Conservation (phyloP, 805 yeast genomes). For the Zygoascus biomembranicola region DNA sequence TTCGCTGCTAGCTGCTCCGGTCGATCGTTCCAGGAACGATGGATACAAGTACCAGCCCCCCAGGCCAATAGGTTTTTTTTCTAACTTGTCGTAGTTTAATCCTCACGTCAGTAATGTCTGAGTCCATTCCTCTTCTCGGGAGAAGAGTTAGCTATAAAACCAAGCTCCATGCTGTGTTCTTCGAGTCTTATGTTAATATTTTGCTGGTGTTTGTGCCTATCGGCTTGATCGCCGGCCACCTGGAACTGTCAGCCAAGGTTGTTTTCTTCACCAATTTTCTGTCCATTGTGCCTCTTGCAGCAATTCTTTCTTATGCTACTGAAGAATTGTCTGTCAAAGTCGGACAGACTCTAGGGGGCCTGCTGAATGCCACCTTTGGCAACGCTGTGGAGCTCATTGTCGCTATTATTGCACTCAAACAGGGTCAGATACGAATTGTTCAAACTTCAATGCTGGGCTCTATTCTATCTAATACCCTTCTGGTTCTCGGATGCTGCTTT, state of each 20-base stretch:
- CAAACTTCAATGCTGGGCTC: conserved; percentile 98
- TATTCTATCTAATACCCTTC: conserved; percentile 74
- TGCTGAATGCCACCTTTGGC: conserved; percentile 94
- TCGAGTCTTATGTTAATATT: conserved; percentile 61
- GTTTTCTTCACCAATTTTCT: conserved; percentile 71
- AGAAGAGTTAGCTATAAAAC: conserved; percentile 1
- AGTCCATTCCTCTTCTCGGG: conserved; percentile 6
- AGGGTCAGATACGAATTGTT: conserved; percentile 85
- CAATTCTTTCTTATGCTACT: conserved; percentile 83
- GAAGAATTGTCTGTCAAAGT: conserved; percentile 83
- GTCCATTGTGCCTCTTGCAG: conserved; percentile 89
- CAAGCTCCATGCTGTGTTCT: conserved; percentile 19
- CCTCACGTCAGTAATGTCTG: conserved; percentile 5
- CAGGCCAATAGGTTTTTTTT: background rate
- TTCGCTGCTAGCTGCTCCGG: no score
- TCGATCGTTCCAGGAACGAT: no score
- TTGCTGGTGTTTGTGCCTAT: conserved; percentile 80
- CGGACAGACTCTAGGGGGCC: conserved; percentile 89
- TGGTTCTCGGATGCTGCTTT: conserved; percentile 94
- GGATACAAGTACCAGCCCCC: background rate
- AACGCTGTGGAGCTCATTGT: conserved; percentile 97
- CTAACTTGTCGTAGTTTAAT: background rate
- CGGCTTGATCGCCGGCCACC: conserved; percentile 66
- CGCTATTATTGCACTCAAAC: conserved; percentile 76
- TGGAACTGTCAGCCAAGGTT: conserved; percentile 45